Conservation (phyloP, 1,139 yeast species). For the Chernovozyma aurita region DNA sequence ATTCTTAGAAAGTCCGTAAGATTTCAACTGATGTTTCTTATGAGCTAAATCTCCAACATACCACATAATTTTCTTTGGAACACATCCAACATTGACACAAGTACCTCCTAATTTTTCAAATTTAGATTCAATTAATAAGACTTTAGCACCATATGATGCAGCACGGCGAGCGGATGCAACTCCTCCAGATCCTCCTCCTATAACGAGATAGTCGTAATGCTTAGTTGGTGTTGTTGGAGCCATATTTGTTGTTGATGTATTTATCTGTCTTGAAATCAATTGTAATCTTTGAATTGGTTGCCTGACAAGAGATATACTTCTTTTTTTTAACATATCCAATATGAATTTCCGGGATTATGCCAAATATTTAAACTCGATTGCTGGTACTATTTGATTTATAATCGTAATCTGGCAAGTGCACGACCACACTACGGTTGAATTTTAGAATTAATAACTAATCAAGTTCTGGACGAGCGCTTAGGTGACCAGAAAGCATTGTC, state of each 20-base stretch:
- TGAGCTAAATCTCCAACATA: slow-evolving; percentile 87
- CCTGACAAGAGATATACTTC: slow-evolving; percentile 3
- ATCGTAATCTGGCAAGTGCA: not conserved
- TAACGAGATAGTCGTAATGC: slow-evolving; percentile 86
- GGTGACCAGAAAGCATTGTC: too few species aligned
- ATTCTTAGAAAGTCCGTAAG: slow-evolving; percentile 65
- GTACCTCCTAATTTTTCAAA: slow-evolving; percentile 82
- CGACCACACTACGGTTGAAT: not conserved
- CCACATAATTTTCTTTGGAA: slow-evolving; percentile 99
- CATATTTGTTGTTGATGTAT: slow-evolving; percentile 30
- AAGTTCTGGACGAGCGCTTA: too few species aligned
- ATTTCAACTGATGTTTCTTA: slow-evolving; percentile 65
- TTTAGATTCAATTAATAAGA: slow-evolving; percentile 74
- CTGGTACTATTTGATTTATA: slow-evolving; percentile 1
- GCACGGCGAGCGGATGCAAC: slow-evolving; percentile 98
- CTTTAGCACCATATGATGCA: slow-evolving; percentile 87
- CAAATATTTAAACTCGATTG: not conserved
- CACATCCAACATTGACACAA: slow-evolving; percentile 99
- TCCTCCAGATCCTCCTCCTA: slow-evolving; percentile 99
- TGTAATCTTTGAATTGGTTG: slow-evolving; percentile 15
- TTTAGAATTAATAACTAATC: not conserved
- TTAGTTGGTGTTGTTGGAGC: slow-evolving; percentile 42
- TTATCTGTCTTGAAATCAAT: slow-evolving; percentile 24
- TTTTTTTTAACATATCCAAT: not conserved
- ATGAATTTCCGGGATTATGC: not conserved